Base-by-base conservation (phyloP, 179 eudicot species). In the Patellifolia procumbens region DNA sequence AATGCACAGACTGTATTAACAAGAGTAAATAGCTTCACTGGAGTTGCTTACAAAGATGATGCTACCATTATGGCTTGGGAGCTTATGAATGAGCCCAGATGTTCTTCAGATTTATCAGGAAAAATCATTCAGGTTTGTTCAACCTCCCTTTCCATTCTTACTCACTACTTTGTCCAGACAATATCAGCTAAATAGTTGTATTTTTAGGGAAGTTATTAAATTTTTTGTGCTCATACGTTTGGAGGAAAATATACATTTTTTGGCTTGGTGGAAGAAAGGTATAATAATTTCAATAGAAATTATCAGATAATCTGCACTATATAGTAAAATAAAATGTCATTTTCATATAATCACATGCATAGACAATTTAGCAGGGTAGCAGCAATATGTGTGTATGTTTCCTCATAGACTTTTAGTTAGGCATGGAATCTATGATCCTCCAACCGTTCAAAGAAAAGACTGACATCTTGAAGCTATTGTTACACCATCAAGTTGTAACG, bases 61-160 rank as follows among this genome's bases (percentile, higher is more conserved):
- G 88, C 91, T 0, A 87, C 90, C 43, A 89, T 93, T 60, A 83
- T 93, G 89, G 96, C 92, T 62, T 92, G 97, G 96, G 97, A 92
- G 85, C 87, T 92, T 29, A 92, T 92, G 67, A 93, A 93, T 79
- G 97, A 91, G 81, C 94, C 97, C 4, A 74, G 94, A 70, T 91
- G 96, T 82, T 60, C 75, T 59, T 80, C 91, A 17, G 94, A 93
- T 73, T 60, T 76, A n/a, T 87, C 94, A 9, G 97, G 94, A 24
- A 81, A 69, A 43, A 89, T 89, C 37, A 78, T 92, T 29, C 92
- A 92, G 91, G 97, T 92, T 60, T 49, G 43, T 59, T 74, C 71
- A 42, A n/a, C 42, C 17, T 5, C 7, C 32, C 26, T 11, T 53
- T 26, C 28, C 22, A 26, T 24, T 29, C 28, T 17, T 15, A 7